phyloP scores from a whole-genome alignment of 306 rosid genomes.

The Cucurbita ficifolia region DNA sequence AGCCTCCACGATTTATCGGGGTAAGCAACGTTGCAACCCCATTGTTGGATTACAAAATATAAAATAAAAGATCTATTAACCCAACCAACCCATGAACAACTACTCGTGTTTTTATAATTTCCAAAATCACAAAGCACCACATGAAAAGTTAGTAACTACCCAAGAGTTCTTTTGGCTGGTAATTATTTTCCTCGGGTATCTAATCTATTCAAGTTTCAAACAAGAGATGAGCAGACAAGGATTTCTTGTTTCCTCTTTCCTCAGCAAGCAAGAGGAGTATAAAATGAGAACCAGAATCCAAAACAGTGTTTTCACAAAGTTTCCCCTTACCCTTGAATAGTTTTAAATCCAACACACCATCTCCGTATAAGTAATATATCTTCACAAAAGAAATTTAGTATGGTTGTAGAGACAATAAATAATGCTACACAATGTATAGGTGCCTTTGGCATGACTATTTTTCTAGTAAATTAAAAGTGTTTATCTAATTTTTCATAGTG shows the following conservation, averaged over 20 bases:
- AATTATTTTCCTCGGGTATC: background rate
- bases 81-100: background rate
- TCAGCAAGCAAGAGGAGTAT: background rate
- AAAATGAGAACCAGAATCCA: background rate
- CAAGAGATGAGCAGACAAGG: background rate
- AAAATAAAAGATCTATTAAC: background rate
- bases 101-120: background rate
- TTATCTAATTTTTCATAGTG: background rate
- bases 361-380: background rate
- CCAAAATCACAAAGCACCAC: background rate
- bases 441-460: background rate
- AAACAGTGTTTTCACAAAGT: background rate
- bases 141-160: background rate
- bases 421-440: background rate
- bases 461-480: background rate
- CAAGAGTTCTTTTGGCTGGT: background rate
- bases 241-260: background rate
- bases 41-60: background rate
- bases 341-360: background rate
- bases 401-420: background rate
- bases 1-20: too few relatives aligned
- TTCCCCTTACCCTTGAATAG: background rate
- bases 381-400: background rate
- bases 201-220: background rate
- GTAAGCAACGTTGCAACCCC: background rate